Conservation (phyloP, 192 early-diverging fungal species). For the Coemansia sp. region DNA sequence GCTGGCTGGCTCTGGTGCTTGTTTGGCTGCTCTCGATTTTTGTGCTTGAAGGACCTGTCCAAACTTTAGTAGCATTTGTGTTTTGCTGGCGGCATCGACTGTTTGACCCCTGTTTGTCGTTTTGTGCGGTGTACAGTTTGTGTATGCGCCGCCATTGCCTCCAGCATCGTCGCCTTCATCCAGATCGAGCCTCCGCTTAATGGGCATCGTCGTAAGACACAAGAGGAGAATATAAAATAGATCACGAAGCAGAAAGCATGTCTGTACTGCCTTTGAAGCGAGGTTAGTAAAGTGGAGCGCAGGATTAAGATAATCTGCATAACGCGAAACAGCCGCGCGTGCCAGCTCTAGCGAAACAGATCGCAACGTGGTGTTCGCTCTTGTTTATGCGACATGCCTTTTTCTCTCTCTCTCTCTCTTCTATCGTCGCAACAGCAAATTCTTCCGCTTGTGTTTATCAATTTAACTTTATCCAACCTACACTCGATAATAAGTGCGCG, state of each 20-base stretch:
- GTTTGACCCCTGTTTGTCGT: conserved; percentile 29
- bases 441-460: not conserved
- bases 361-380: not conserved
- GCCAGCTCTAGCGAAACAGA: not conserved
- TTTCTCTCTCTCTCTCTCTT: not conserved
- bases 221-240: conserved; percentile 1
- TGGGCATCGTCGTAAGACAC: conserved; percentile 19
- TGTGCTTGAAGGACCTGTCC: conserved; percentile 41
- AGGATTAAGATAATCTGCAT: not conserved
- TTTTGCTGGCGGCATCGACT: conserved; percentile 19
- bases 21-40: conserved; percentile 15
- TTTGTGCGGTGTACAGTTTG: conserved; percentile 12
- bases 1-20: not conserved
- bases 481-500: not conserved
- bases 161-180: conserved; percentile 18
- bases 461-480: not conserved
- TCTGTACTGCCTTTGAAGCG: not conserved
- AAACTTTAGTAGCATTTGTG: conserved; percentile 49
- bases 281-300: not conserved
- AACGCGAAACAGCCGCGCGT: conserved; percentile 3
- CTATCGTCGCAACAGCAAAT: too few species aligned
- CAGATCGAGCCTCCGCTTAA: conserved; percentile 28
- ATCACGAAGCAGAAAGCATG: not conserved
- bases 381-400: not conserved
- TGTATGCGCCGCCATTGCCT: conserved; percentile 8